Conservation (phyloP, 257 asterid genomes). For the Eucommia ulmoides region DNA sequence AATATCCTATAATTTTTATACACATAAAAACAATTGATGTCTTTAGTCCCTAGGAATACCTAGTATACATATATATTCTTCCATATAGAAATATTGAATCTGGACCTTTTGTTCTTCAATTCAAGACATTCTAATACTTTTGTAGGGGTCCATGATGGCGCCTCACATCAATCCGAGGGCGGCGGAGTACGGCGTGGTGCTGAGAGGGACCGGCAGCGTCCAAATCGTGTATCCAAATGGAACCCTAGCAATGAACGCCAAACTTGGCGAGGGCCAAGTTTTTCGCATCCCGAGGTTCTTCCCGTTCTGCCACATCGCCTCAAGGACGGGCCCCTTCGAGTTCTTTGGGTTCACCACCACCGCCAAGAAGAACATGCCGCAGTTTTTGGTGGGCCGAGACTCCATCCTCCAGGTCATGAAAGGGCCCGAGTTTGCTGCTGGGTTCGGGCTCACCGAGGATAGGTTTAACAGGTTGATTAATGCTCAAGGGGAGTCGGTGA, state of each 20-base stretch:
- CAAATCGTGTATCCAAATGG: slow-evolving; percentile 75
- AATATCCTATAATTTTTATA: too few relatives aligned
- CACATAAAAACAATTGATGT: too few relatives aligned
- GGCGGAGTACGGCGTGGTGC: slow-evolving; percentile 56
- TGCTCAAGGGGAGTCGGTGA: slow-evolving; percentile 41
- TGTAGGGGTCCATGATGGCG: slow-evolving; percentile 89
- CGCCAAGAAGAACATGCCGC: slow-evolving; percentile 57
- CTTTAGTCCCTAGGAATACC: too few relatives aligned
- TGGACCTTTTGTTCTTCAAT: neutral
- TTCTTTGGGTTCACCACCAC: slow-evolving; percentile 87
- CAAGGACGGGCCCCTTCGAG: slow-evolving; percentile 62
- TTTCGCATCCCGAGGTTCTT: slow-evolving; percentile 74
- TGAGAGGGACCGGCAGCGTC: slow-evolving; percentile 47
- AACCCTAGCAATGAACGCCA: slow-evolving; percentile 67
- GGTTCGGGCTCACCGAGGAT: slow-evolving; percentile 50
- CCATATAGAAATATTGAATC: neutral
- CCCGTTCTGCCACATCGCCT: slow-evolving; percentile 90
- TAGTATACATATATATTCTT: neutral
- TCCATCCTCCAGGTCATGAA: slow-evolving; percentile 41
- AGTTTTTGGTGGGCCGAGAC: slow-evolving; percentile 55
- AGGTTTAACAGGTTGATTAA: slow-evolving; percentile 23
- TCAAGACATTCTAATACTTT: neutral
- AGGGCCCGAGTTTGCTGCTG: slow-evolving; percentile 65
- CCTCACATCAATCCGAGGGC: slow-evolving; percentile 85
- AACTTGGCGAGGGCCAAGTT: slow-evolving; percentile 56